Evolutionary conservation across 2,329 filamentous ascomycete species (phyloP).

Genomic region (Fusarium praegraminearum): DNA sequence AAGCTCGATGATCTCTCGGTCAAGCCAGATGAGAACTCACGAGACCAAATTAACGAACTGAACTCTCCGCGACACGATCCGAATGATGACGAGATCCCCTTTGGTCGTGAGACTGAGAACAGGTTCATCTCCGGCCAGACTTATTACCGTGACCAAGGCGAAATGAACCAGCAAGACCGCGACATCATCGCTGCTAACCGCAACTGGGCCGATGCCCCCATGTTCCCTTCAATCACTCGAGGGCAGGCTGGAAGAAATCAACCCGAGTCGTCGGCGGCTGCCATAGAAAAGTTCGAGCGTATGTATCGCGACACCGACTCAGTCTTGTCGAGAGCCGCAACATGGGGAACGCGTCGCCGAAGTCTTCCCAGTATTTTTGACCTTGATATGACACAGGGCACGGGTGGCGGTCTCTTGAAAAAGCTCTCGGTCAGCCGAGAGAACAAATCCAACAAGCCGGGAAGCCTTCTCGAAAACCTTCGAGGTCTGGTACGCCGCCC

Average conservation of each 20-base stretch:
- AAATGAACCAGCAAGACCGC: slow-evolving; percentile 60
- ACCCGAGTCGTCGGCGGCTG: slow-evolving; percentile 64
- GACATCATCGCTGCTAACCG: slow-evolving; percentile 62
- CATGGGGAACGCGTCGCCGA: slow-evolving; percentile 75
- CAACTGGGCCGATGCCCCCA: slow-evolving; percentile 64
- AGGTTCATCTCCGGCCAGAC: slow-evolving; percentile 61
- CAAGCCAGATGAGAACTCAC: slow-evolving; percentile 43
- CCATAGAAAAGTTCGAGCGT: slow-evolving; percentile 65
- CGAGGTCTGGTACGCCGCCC: slow-evolving; percentile 64
- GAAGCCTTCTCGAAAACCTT: slow-evolving; percentile 61
- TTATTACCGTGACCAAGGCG: slow-evolving; percentile 60
- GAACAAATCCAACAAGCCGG: slow-evolving; percentile 61
- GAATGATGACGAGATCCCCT: slow-evolving; percentile 57
- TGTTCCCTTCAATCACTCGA: slow-evolving; percentile 59
- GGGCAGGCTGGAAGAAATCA: slow-evolving; percentile 54
- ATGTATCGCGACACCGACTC: slow-evolving; percentile 69
- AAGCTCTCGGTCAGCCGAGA: slow-evolving; percentile 67
- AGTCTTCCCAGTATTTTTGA: slow-evolving; percentile 72
- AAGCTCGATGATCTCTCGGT: slow-evolving; percentile 49
- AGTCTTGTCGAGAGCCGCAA: slow-evolving; percentile 72
- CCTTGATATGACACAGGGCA: slow-evolving; percentile 65
- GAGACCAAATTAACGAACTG: slow-evolving; percentile 39
- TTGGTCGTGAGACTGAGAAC: slow-evolving; percentile 64
- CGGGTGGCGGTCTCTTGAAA: slow-evolving; percentile 72
- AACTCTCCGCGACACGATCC: slow-evolving; percentile 45